Base-by-base conservation (phyloP, 106 monocot genomes). In the Dioscorea zingiberensis region DNA sequence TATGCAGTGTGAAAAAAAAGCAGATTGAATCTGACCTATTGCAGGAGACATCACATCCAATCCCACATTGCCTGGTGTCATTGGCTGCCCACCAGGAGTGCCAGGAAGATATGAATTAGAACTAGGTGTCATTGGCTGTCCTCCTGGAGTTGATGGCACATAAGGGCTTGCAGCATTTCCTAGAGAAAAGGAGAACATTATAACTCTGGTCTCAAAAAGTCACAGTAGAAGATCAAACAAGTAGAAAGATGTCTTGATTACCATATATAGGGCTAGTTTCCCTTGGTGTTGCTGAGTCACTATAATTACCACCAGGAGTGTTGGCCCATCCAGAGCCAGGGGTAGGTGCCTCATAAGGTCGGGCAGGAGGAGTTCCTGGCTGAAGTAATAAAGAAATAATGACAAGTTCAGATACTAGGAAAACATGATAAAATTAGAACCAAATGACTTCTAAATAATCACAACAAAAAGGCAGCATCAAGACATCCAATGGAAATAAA, bases 241-340 rank as follows among this genome's bases (percentile, higher is more conserved):
- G 4, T 38, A 45, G 16, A 55, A 4, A 58, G 13, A 24, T 30
- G 7, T 14, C 18, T 30, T 10, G 32, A 71, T 30, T 66, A 91
- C 97, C 98, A 78, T 93, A 99, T 59, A 69, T 24, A 2, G 78
- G 65, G 58, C 80, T 84, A 49, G 73, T 81, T 49, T 91, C 91
- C 59, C 84, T 89, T 44, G 98, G 86, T 55, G 84, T 89, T 67
- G 75, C 81, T 54, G 93, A 78, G 48, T 94, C 92, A 63, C 67
- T 87, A 63, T 81, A 98, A 74, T 76, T 85, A 47, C 85, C 84
- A 16, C 98, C 98, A 15, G 98, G 98, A 22, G 98, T 99, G 67
- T 89, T 93, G 29, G 82, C 89, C 98, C 98, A 99, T 32, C 93
- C 89, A 62, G 92, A 84, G 55, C 98, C 89, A 55, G 98, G 98